Conservation (phyloP, 1,284 basidiomycete genomes). For the Fomitopsis betulina region DNA sequence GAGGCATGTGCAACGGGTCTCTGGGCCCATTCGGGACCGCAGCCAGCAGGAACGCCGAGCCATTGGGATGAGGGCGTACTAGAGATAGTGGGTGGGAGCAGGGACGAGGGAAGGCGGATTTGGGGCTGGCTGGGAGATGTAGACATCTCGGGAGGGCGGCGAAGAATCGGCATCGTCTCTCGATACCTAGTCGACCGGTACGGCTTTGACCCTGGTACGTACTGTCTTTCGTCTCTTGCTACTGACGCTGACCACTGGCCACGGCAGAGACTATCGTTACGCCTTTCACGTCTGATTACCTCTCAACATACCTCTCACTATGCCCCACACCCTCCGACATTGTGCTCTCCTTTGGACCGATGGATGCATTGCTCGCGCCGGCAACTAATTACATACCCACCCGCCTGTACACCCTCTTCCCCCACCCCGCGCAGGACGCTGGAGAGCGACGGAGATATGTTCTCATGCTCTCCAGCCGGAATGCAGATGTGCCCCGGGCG, state of each 20-base stretch:
- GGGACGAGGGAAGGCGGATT: conserved; percentile 65
- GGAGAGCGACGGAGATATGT: conserved; percentile 70
- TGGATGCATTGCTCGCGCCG: conserved; percentile 69
- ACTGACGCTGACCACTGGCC: not conserved
- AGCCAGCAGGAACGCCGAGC: conserved; percentile 34
- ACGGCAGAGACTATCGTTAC: conserved; percentile 62
- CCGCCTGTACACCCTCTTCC: conserved; percentile 63
- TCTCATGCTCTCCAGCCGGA: conserved; percentile 64
- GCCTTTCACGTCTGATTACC: conserved; percentile 70
- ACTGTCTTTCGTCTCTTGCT: not conserved
- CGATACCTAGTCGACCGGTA: conserved; percentile 74
- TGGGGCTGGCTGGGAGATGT: conserved; percentile 75
- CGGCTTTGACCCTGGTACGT: conserved; percentile 71
- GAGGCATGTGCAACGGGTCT: conserved; percentile 75
- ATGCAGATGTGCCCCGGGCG: conserved; percentile 79
- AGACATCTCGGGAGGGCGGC: conserved; percentile 51
- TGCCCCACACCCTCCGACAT: conserved; percentile 67
- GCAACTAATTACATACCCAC: conserved; percentile 69
- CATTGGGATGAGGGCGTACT: conserved; percentile 76
- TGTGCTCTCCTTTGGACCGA: conserved; percentile 72
- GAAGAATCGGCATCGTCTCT: conserved; percentile 62
- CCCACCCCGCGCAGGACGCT: conserved; percentile 74
- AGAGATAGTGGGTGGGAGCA: conserved; percentile 69
- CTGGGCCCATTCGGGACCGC: conserved; percentile 49
- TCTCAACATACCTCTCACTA: conserved; percentile 71